phyloP scores from a whole-genome alignment of 768 basidiomycete species.

The Pisolithus orientalis region DNA sequence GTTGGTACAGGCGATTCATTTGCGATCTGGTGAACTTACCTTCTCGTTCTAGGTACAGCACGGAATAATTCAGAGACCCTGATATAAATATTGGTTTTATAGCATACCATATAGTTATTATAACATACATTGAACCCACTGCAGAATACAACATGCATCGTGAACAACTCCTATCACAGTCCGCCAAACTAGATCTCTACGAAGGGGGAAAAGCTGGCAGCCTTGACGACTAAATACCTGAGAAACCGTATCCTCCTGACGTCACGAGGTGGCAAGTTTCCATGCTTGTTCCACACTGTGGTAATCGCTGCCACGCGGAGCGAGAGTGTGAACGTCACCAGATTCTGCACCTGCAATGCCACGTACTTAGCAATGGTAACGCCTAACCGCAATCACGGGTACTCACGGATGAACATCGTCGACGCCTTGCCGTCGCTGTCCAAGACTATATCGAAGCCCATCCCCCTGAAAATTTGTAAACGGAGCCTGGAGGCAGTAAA shows the following conservation, averaged over 20 bases:
- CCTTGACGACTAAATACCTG: background rate
- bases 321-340: conserved; percentile 34
- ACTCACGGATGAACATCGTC: conserved; percentile 70
- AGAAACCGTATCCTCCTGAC: background rate
- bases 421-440: conserved; percentile 42
- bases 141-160: too few species aligned
- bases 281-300: conserved; percentile 29
- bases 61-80: background rate
- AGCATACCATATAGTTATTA: too few species aligned
- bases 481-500: conserved; percentile 43
- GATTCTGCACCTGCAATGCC: conserved; percentile 37
- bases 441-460: conserved; percentile 66
- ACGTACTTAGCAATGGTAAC: background rate
- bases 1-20: background rate
- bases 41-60: conserved; percentile 5
- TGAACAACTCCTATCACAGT: too few species aligned
- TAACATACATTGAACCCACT: too few species aligned
- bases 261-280: conserved; percentile 30
- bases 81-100: too few species aligned
- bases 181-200: too few species aligned
- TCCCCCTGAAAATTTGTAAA: conserved; percentile 58
- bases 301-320: conserved; percentile 21
- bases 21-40: background rate
- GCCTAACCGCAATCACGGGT: background rate
- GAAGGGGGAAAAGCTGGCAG: background rate